Evolutionary conservation across 768 basidiomycete genomes (phyloP).

Genomic region (Boletus subparvulus): DNA sequence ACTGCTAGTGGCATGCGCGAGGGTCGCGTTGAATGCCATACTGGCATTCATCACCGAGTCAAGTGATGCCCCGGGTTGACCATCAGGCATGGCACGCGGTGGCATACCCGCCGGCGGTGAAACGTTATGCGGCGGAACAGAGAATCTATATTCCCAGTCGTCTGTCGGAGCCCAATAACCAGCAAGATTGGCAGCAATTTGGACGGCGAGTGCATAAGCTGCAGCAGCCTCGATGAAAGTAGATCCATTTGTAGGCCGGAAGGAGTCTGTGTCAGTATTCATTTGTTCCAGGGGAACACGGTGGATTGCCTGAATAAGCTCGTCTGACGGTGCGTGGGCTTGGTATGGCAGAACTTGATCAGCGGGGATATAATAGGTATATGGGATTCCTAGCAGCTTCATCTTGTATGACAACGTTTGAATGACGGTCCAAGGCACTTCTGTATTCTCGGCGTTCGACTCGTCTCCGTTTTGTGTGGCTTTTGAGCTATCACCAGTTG

Average conservation of each 20-base stretch:
- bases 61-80: conserved; percentile 31
- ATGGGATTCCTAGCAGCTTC: conserved; percentile 60
- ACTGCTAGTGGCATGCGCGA: conserved; percentile 8
- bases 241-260: conserved; percentile 44
- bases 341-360: conserved; percentile 72
- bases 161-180: conserved; percentile 72
- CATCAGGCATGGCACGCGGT: neutral
- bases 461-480: conserved; percentile 9
- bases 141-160: conserved; percentile 63
- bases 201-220: conserved; percentile 68
- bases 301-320: conserved; percentile 51
- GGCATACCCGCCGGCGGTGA: conserved; percentile 7
- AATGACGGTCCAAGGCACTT: conserved; percentile 54
- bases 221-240: conserved; percentile 54
- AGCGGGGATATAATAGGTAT: conserved; percentile 50
- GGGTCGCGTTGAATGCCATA: conserved; percentile 41
- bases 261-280: conserved; percentile 46
- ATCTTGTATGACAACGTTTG: conserved; percentile 68
- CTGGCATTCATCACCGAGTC: conserved; percentile 48
- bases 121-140: conserved; percentile 33
- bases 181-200: conserved; percentile 64
- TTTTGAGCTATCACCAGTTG: conserved; percentile 1
- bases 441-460: conserved; percentile 12
- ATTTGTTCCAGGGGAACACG: conserved; percentile 43
- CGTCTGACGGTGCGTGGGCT: conserved; percentile 55